These are phyloP conservation scores for Quercus phellos DNA, from an alignment of 331 rosid species.

Conservation along the genomic window DNA sequence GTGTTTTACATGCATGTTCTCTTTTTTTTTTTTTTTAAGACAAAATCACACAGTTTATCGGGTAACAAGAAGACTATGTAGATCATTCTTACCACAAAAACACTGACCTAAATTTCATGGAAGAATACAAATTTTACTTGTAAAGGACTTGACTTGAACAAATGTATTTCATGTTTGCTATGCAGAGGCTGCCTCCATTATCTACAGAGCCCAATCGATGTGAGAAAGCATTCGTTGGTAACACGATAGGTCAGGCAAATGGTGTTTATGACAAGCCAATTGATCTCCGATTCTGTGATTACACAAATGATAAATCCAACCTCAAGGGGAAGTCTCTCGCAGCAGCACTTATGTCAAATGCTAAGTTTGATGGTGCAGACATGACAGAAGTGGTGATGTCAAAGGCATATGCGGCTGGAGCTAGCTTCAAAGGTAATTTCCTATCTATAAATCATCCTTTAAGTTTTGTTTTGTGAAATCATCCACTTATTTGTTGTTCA, in stretches of 20 bases:
- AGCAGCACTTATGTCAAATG: slow-evolving; percentile 94
- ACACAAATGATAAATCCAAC: slow-evolving; percentile 70
- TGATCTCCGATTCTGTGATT: slow-evolving; percentile 90
- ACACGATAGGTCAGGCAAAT: slow-evolving; percentile 93
- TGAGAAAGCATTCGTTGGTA: slow-evolving; percentile 88
- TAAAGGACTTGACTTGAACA: not conserved
- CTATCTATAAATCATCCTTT: not conserved
- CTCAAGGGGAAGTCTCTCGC: slow-evolving; percentile 89
- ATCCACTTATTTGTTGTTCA: not conserved
- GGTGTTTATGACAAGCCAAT: slow-evolving; percentile 92
- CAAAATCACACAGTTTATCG: not conserved
- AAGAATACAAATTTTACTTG: not conserved
- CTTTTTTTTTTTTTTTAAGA: not conserved
- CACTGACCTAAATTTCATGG: not conserved
- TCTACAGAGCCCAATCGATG: slow-evolving; percentile 88
- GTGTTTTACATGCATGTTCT: not conserved
- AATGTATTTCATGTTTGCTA: slow-evolving; percentile 8
- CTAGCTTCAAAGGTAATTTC: slow-evolving; percentile 84
- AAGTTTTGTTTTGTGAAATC: not conserved
- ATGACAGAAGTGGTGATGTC: slow-evolving; percentile 97
- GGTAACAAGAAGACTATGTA: not conserved
- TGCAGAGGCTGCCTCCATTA: slow-evolving; percentile 91
- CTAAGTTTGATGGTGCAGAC: slow-evolving; percentile 98
- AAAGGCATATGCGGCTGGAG: slow-evolving; percentile 87
- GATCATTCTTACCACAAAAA: not conserved